These are phyloP conservation scores for Mucor mucedo DNA, from an alignment of 371 early-diverging fungal species.

Conservation along the genomic window DNA sequence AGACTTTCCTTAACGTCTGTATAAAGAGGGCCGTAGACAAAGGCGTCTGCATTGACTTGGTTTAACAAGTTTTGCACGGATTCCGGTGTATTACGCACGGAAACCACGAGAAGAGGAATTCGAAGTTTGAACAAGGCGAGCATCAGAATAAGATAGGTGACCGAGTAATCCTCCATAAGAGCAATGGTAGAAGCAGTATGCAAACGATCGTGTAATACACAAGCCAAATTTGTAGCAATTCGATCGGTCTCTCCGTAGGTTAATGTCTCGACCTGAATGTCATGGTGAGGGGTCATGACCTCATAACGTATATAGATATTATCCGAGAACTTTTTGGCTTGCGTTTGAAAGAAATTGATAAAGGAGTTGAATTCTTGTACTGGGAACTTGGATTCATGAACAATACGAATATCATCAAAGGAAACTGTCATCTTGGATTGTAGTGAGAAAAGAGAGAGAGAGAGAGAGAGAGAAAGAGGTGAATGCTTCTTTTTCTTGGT, in stretches of 20 bases:
- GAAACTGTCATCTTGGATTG: not conserved
- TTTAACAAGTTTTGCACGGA: conserved; percentile 28
- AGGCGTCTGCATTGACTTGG: conserved; percentile 18
- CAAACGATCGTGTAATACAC: conserved; percentile 3
- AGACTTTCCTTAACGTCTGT: conserved; percentile 14
- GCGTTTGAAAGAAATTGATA: conserved; percentile 1
- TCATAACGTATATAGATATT: not conserved
- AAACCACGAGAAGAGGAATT: conserved; percentile 23
- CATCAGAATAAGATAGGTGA: conserved; percentile 23
- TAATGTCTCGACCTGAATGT: conserved; percentile 12
- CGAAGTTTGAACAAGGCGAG: conserved; percentile 35
- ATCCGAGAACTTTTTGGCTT: not conserved
- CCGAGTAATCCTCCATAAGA: conserved; percentile 28
- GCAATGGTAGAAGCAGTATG: conserved; percentile 2
- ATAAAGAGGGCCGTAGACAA: conserved; percentile 26
- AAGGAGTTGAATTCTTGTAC: not conserved
- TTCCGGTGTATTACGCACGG: conserved; percentile 41
- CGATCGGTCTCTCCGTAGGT: conserved; percentile 34
- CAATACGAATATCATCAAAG: not conserved
- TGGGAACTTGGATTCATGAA: not conserved
- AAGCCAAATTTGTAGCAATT: conserved; percentile 36
- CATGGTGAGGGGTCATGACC: not conserved
- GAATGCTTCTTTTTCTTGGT: too few relatives aligned
- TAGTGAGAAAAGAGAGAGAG: not conserved
- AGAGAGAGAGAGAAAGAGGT: not conserved